phyloP scores from a whole-genome alignment of 768 basidiomycete genomes.

The Suillus alpinus region DNA sequence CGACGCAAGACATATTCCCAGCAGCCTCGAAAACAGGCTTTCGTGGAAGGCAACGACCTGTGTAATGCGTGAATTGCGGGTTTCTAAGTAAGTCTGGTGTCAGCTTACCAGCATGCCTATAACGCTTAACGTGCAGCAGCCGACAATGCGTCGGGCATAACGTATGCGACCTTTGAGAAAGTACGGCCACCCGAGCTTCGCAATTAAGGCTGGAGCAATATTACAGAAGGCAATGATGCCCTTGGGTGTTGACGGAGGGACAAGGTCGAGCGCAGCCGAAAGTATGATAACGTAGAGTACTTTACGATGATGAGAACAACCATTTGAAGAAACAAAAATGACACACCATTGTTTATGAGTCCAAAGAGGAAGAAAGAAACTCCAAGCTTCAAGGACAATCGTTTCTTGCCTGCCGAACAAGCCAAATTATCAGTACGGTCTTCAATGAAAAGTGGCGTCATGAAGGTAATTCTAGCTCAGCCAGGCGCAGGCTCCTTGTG shows the following conservation, averaged over 20 bases:
- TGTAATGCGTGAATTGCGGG: not conserved
- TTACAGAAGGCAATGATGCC: conserved; percentile 96
- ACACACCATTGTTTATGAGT: conserved; percentile 83
- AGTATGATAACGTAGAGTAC: conserved; percentile 96
- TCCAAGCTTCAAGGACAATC: conserved; percentile 37
- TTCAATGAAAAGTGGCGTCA: conserved; percentile 17
- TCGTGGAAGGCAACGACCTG: conserved; percentile 80
- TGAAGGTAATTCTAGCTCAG: conserved; percentile 8
- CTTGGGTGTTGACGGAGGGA: conserved; percentile 88
- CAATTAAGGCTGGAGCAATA: conserved; percentile 81
- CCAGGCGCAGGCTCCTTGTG: not conserved
- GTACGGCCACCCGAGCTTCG: conserved; percentile 93
- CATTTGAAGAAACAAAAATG: not conserved
- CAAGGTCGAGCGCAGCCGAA: conserved; percentile 92
- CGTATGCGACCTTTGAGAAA: conserved; percentile 81
- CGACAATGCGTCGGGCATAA: conserved; percentile 70
- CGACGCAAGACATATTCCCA: conserved; percentile 81
- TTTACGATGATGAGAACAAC: conserved; percentile 23
- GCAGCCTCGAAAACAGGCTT: conserved; percentile 59
- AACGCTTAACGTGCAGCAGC: conserved; percentile 74
- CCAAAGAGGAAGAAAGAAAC: conserved; percentile 89
- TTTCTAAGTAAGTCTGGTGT: not conserved
- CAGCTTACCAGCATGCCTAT: conserved; percentile 81
- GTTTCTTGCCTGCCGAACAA: conserved; percentile 18
- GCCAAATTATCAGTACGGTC: conserved; percentile 15